Percentiles rank a stretch among this genome's conserved stretches.
phyloP scores from a whole-genome alignment of 1,284 basidiomycete species.

The Wolfiporia cocos region DNA sequence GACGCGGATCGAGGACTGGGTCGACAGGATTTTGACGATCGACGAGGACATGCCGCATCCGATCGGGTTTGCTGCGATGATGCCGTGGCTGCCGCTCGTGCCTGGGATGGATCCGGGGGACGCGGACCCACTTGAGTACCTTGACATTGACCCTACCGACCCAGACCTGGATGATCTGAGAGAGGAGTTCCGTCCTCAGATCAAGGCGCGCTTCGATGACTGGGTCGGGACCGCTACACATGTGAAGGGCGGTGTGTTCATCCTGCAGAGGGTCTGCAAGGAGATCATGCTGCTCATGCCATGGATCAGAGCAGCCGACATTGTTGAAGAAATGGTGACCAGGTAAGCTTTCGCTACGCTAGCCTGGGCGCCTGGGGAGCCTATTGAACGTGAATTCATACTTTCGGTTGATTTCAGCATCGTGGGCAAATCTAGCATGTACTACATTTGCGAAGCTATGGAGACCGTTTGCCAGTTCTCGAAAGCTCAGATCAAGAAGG shows the following conservation, averaged over 20 bases:
- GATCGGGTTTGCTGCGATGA: conserved; percentile 59
- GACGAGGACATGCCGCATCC: conserved; percentile 35
- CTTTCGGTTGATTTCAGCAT: neutral
- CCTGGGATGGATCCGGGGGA: conserved; percentile 32
- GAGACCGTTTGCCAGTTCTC: neutral
- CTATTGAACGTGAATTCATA: too few species aligned
- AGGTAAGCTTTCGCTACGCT: conserved; percentile 30
- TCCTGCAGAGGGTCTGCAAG: conserved; percentile 35
- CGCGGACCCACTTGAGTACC: conserved; percentile 35
- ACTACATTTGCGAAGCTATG: neutral
- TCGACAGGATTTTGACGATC: conserved; percentile 40
- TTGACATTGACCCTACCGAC: conserved; percentile 48
- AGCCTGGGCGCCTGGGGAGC: neutral
- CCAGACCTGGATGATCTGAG: conserved; percentile 51
- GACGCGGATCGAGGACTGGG: conserved; percentile 46
- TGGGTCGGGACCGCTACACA: conserved; percentile 38
- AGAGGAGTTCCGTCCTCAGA: conserved; percentile 51
- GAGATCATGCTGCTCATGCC: conserved; percentile 47
- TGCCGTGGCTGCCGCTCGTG: conserved; percentile 54
- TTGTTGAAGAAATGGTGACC: conserved; percentile 47
- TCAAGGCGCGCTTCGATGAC: conserved; percentile 48
- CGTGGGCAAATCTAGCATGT: neutral
- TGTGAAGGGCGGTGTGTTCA: conserved; percentile 29
- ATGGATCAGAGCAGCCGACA: conserved; percentile 41
- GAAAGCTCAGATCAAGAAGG: too few species aligned